phyloP scores from a whole-genome alignment of 2,329 filamentous ascomycete species.

The Apiospora hydei region DNA sequence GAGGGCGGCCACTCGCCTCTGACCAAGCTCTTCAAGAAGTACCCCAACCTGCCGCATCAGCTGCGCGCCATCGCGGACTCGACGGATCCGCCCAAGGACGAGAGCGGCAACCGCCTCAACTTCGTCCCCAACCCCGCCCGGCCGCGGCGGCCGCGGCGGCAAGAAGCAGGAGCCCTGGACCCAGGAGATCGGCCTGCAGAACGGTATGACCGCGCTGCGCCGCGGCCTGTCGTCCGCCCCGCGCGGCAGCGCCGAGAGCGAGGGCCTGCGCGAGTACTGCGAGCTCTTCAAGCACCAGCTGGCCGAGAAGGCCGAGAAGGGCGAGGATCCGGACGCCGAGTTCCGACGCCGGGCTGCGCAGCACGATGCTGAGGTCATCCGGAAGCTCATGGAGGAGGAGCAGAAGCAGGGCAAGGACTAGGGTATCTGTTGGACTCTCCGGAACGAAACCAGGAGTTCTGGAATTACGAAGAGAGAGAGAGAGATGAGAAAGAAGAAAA shows the following conservation, averaged over 20 bases:
- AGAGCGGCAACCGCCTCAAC: slow-evolving; percentile 20
- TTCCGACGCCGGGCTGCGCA: slow-evolving; percentile 54
- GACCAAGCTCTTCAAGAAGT: slow-evolving; percentile 37
- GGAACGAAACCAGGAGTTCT: neutral
- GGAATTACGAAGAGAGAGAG: neutral
- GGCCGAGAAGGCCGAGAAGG: slow-evolving; percentile 40
- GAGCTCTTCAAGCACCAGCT: slow-evolving; percentile 60
- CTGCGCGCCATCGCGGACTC: slow-evolving; percentile 41
- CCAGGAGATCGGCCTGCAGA: slow-evolving; percentile 62
- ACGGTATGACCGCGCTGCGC: slow-evolving; percentile 62
- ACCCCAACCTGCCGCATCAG: slow-evolving; percentile 37
- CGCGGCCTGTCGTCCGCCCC: slow-evolving; percentile 48
- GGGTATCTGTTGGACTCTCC: neutral
- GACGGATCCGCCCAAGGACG: slow-evolving; percentile 33
- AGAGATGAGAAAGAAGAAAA: neutral
- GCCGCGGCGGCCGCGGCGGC: slow-evolving; percentile 6
- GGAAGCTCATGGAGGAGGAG: slow-evolving; percentile 55
- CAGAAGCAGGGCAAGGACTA: slow-evolving; percentile 28
- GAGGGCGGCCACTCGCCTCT: slow-evolving; percentile 15
- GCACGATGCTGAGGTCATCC: slow-evolving; percentile 58
- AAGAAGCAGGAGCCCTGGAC: slow-evolving; percentile 56
- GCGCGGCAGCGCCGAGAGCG: slow-evolving; percentile 56
- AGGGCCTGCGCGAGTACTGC: slow-evolving; percentile 67
- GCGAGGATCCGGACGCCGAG: slow-evolving; percentile 43
- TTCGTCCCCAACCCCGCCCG: neutral